phyloP scores from a whole-genome alignment of 495 filamentous ascomycete species.

The Penicillium alfredii region DNA sequence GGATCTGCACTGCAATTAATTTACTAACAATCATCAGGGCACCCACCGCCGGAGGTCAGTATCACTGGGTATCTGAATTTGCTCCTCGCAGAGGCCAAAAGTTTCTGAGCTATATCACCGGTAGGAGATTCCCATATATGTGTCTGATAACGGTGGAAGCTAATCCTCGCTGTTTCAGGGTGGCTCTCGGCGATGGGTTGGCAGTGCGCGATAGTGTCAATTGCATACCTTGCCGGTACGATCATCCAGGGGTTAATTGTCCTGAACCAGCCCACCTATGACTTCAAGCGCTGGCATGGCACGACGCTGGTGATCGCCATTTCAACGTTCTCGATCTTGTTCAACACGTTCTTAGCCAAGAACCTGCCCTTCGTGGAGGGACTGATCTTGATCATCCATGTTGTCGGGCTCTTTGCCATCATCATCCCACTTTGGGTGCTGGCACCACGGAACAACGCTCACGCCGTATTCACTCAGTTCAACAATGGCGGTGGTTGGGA shows the following conservation, averaged over 20 bases:
- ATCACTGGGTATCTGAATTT: conserved; percentile 57
- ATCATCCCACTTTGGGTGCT: conserved; percentile 54
- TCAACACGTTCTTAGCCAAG: conserved; percentile 51
- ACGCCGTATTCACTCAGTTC: conserved; percentile 48
- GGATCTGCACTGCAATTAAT: neutral
- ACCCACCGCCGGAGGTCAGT: conserved; percentile 47
- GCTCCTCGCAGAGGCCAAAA: conserved; percentile 49
- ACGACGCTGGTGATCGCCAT: conserved; percentile 53
- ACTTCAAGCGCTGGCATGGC: conserved; percentile 52
- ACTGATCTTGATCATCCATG: conserved; percentile 54
- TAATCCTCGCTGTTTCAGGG: too few species aligned
- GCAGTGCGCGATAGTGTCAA: conserved; percentile 50
- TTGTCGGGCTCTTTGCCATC: conserved; percentile 56
- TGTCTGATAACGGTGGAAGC: too few species aligned
- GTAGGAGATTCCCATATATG: conserved; percentile 17
- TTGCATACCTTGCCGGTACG: conserved; percentile 49
- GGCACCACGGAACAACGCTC: conserved; percentile 37
- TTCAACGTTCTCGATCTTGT: conserved; percentile 42
- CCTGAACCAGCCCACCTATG: conserved; percentile 42
- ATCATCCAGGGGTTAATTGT: conserved; percentile 56
- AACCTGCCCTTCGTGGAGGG: conserved; percentile 52
- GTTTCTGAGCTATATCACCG: conserved; percentile 55
- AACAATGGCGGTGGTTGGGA: conserved; percentile 52
- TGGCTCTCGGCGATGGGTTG: conserved; percentile 58
- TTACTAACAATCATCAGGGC: conserved; percentile 25